A percentile compares a stretch with the other conserved stretches of the same genome.
These are phyloP conservation scores for Pilaira anomala DNA, from an alignment of 192 early-diverging fungal species.

Conservation along the genomic window DNA sequence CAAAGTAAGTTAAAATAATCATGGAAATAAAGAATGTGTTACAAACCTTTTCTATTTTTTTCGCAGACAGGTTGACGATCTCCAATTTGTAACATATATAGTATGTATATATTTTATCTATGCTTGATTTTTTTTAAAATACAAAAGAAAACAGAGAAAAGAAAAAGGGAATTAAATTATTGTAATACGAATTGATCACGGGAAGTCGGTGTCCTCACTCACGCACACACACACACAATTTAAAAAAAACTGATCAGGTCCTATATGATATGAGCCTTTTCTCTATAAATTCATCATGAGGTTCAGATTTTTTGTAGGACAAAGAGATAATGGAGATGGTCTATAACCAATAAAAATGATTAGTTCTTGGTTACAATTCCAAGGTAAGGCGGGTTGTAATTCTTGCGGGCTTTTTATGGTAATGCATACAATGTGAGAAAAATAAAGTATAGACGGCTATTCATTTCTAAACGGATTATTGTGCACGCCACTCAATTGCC, in stretches of 20 bases:
- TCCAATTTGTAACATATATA: no score
- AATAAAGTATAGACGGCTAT: background rate
- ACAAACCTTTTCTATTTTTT: no score
- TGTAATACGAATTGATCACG: constrained; percentile 1
- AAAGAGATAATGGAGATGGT: constrained; percentile 1
- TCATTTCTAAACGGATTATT: no score
- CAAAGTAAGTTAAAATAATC: no score
- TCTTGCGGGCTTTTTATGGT: constrained; percentile 1
- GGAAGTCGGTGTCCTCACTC: background rate
- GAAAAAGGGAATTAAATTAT: background rate
- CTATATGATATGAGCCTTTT: background rate
- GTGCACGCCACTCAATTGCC: constrained; percentile 3
- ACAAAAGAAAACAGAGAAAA: no score
- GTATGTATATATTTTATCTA: no score
- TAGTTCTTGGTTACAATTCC: background rate
- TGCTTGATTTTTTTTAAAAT: no score
- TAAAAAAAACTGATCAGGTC: background rate
- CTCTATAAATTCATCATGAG: background rate
- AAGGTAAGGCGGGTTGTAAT: background rate
- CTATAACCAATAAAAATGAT: background rate
- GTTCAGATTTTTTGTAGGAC: constrained; percentile 5
- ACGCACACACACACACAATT: no score
- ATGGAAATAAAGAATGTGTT: no score
- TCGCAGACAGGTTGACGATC: no score
- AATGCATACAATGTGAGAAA: constrained; percentile 15